Evolutionary conservation across 257 asterid genomes (phyloP).

Genomic region (Leptodermis oblonga): DNA sequence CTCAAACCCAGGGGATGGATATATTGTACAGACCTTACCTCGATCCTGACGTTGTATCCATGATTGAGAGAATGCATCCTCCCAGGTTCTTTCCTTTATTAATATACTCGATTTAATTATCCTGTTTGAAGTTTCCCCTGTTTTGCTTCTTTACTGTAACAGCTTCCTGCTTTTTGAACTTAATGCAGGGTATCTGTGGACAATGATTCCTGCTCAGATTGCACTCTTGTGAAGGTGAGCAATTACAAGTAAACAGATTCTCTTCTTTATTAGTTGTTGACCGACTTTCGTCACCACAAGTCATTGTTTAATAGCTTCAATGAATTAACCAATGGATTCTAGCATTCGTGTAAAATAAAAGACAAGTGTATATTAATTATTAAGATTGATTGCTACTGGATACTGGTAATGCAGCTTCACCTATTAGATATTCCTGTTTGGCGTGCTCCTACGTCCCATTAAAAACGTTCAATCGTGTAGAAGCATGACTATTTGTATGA

Average conservation of each 20-base stretch:
- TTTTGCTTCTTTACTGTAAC: background rate
- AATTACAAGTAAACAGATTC: background rate
- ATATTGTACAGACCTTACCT: slow-evolving; percentile 53
- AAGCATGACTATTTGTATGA: no score
- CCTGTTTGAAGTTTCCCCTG: background rate
- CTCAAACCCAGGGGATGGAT: slow-evolving; percentile 43
- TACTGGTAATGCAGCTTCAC: no score
- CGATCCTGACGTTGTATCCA: slow-evolving; percentile 53
- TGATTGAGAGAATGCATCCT: slow-evolving; percentile 73
- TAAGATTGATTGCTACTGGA: background rate
- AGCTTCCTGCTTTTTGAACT: background rate
- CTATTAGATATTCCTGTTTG: background rate
- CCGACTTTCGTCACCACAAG: background rate
- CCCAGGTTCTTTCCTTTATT: slow-evolving; percentile 72
- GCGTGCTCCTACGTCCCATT: background rate
- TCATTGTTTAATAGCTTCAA: background rate
- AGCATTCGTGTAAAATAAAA: background rate
- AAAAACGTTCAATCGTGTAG: no score
- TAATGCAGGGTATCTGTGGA: slow-evolving; percentile 67
- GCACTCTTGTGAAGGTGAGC: slow-evolving; percentile 90
- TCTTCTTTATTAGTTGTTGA: background rate
- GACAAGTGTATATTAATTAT: background rate
- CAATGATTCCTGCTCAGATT: slow-evolving; percentile 55
- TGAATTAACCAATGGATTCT: background rate
- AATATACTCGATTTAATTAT: background rate